Evolutionary conservation across 2,329 filamentous ascomycete genomes (phyloP), one percentile per base, ranked within the genome.

Genomic region (Penicillium sumatraense): DNA sequence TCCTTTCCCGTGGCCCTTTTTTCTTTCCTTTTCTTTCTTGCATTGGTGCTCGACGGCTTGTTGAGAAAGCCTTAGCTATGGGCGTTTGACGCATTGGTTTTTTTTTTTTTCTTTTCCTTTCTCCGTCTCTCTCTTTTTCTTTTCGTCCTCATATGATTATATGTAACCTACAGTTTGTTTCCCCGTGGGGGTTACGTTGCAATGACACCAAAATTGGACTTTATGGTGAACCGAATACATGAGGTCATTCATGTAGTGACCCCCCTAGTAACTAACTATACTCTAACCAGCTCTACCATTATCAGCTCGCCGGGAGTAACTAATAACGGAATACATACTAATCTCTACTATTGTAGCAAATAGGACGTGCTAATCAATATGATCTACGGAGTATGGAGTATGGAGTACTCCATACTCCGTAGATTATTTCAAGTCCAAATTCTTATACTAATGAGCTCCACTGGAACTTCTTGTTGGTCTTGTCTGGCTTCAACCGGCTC

Each of bases 361-460:
- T n/a, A n/a, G n/a, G n/a, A n/a, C n/a, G n/a, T n/a, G n/a, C n/a
- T n/a, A n/a, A n/a, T n/a, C n/a, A n/a, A n/a, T n/a, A n/a, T n/a
- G n/a, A n/a, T n/a, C n/a, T n/a, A n/a, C n/a, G n/a, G n/a, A n/a
- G n/a, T n/a, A n/a, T n/a, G n/a, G n/a, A n/a, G n/a, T n/a, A n/a
- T n/a, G n/a, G n/a, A n/a, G 27, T 29, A 11, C 27, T 40, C 33
- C 45, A 46, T 54, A 38, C 18, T 1, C 14, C 9, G 36, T 29
- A 9, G 27, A 29, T 13, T 29, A 29, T 13, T 63, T 58, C 52
- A 54, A 63, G 62, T 59, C 46, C 60, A 60, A 64, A 60, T 53
- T 58, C 55, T 35, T n/a, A n/a, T n/a, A 45, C 46, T 65, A 64
- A 62, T 49, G 59, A 42, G 50, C 62, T 65, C 61, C 62, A 65